Evolutionary conservation across 257 asterid species (phyloP), one percentile per base, ranked within the genome.

Genomic region (Penstemon davidsonii): DNA sequence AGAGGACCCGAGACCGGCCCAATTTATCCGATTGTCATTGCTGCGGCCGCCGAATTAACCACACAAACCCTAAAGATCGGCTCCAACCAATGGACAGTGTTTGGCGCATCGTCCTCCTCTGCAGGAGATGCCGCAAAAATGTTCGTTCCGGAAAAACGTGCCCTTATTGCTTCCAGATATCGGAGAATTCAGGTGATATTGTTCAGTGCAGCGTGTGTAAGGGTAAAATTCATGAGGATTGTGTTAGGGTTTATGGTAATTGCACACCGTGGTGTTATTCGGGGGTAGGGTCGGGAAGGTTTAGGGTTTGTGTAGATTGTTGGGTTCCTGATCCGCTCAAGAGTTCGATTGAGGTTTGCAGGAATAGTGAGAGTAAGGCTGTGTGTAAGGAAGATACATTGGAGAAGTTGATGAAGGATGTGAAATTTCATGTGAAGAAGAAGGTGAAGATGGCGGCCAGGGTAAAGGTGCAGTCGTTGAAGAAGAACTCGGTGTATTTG

Each of bases 81-180:
- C 92, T 93, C 52, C 96, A 69, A 59, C 83, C 85, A 42, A 63
- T 93, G 74, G 82, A 80, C 66, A 93, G 99, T 69, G 73, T 83
- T 73, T 93, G 99, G 99, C 87, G 99, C 49, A 79, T 93, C 62
- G 90, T 88, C 43, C 96, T 93, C 47, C 80, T 90, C 63, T 93
- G 99, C 73, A 79, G 71, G 47, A 83, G 73, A 45, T 93, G 99
- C 74, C 77, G 77, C 70, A 75, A 78, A 64, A 55, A 47, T 61
- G 66, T 90, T 36, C 72, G 44, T 53, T 76, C 82, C 38, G 89
- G 89, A 45, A 73, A 77, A 41, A 64, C 80, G 10, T 91, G 99
- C 80, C 59, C 92, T 77, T 93, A 87, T 69, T 93, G 99, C 78
- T 87, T 85, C 71, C 65, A 70, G 8, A 80, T 63, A 67, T 78